Conservation (phyloP, 495 filamentous ascomycete genomes). For the Trichoderma gamsii region DNA sequence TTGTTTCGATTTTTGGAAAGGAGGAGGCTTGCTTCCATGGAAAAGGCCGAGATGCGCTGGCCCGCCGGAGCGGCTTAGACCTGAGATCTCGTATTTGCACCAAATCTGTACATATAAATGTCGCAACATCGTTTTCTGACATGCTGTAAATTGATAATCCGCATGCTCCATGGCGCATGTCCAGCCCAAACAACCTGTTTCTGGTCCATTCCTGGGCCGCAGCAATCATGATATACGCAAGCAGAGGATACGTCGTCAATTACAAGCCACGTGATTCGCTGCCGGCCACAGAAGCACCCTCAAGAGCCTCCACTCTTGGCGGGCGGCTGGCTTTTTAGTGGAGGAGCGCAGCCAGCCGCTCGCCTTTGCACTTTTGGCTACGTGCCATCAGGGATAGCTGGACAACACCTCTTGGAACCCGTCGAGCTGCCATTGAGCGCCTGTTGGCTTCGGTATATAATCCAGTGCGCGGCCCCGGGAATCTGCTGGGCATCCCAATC, state of each 20-base stretch:
- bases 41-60: not conserved
- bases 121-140: slow-evolving; percentile 1
- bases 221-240: slow-evolving; percentile 6
- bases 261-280: slow-evolving; percentile 9
- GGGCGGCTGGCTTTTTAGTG: slow-evolving; percentile 12
- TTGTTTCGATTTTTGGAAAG: not conserved
- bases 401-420: not conserved
- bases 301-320: slow-evolving; percentile 10
- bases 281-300: not conserved
- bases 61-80: not conserved
- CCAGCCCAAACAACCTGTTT: too few relatives aligned
- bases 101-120: not conserved
- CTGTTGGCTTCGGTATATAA: not conserved
- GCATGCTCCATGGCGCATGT: not conserved
- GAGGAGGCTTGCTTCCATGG: not conserved
- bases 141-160: not conserved
- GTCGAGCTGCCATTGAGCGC: not conserved
- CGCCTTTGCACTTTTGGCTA: slow-evolving; percentile 11
- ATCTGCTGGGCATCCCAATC: not conserved
- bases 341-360: slow-evolving; percentile 4
- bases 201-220: not conserved
- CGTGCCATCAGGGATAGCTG: slow-evolving; percentile 8
- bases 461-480: not conserved
- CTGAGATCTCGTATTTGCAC: slow-evolving; percentile 2
- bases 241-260: not conserved